These are phyloP conservation scores for Aleurites moluccanus DNA, from an alignment of 441 rosid species.

Conservation along the genomic window DNA sequence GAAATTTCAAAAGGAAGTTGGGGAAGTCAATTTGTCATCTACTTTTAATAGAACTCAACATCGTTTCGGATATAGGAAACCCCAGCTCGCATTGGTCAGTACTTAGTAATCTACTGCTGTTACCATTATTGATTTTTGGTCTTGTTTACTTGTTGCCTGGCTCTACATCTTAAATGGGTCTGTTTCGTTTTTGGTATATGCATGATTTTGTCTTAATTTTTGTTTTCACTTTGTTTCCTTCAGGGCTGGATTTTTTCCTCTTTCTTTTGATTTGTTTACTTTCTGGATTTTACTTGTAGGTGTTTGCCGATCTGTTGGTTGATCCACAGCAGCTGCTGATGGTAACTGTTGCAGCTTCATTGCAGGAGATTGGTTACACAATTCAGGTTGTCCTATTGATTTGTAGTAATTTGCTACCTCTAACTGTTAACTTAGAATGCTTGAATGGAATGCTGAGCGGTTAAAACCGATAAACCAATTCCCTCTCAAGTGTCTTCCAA, in stretches of 20 bases:
- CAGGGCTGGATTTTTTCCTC: not conserved
- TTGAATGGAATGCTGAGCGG: not conserved
- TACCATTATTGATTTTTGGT: conserved; percentile 9
- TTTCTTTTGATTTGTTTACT: conserved; percentile 8
- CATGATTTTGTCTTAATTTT: no score
- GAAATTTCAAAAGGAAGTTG: conserved; percentile 48
- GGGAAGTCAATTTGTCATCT: conserved; percentile 36
- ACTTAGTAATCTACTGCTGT: not conserved
- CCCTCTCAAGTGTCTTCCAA: not conserved
- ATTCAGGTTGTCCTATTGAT: conserved; percentile 56
- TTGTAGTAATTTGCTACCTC: conserved; percentile 11
- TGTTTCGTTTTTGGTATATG: conserved; percentile 4
- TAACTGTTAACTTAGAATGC: conserved; percentile 1
- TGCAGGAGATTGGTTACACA: conserved; percentile 71
- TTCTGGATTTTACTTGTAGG: conserved; percentile 39
- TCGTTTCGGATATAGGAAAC: conserved; percentile 67
- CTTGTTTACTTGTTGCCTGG: conserved; percentile 1
- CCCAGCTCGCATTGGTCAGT: conserved; percentile 90
- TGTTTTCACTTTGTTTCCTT: not conserved
- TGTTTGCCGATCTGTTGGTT: conserved; percentile 66
- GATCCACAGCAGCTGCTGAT: conserved; percentile 84
- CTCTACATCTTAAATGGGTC: not conserved
- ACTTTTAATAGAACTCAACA: conserved; percentile 43
- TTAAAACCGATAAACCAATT: not conserved
- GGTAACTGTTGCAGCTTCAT: conserved; percentile 73